These are phyloP conservation scores for Larix sibirica DNA, from an alignment of 83 land plant genomes.

Conservation along the genomic window DNA sequence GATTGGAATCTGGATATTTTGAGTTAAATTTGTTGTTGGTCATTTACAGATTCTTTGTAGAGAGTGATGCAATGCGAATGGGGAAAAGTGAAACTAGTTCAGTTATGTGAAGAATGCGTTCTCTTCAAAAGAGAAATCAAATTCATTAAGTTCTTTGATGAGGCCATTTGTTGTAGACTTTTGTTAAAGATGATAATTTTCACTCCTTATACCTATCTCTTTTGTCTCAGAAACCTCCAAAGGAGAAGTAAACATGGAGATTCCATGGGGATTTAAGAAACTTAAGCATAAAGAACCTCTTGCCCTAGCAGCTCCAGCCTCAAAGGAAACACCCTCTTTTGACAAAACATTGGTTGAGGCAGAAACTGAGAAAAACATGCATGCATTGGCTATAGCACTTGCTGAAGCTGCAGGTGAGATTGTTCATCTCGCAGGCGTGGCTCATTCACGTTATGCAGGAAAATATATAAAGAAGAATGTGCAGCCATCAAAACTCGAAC, in stretches of 20 bases:
- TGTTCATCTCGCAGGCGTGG: constrained; percentile 55
- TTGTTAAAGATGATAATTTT: neutral
- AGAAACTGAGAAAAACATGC: constrained; percentile 59
- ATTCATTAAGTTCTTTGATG: constrained; percentile 21
- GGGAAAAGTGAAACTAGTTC: constrained; percentile 56
- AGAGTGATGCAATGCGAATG: constrained; percentile 31
- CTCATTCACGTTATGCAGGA: constrained; percentile 28
- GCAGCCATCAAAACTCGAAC: constrained; percentile 85
- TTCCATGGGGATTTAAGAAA: constrained; percentile 42
- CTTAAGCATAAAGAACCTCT: constrained; percentile 18
- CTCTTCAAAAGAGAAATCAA: constrained; percentile 35
- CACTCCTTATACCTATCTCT: neutral
- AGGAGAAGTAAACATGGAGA: constrained; percentile 35
- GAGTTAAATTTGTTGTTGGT: no score
- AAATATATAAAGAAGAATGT: constrained; percentile 57
- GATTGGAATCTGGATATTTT: no score
- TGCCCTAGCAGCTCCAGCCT: constrained; percentile 1
- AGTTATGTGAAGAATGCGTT: constrained; percentile 48
- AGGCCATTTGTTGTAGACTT: constrained; percentile 2
- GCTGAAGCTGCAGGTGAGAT: constrained; percentile 86
- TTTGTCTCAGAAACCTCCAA: constrained; percentile 27
- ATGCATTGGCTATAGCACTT: constrained; percentile 70
- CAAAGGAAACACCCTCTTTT: constrained; percentile 16
- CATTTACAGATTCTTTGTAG: neutral
- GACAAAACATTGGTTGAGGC: constrained; percentile 45